These are phyloP conservation scores for Thecaphora thlaspeos DNA, from an alignment of 1,284 basidiomycete species.

Conservation along the genomic window DNA sequence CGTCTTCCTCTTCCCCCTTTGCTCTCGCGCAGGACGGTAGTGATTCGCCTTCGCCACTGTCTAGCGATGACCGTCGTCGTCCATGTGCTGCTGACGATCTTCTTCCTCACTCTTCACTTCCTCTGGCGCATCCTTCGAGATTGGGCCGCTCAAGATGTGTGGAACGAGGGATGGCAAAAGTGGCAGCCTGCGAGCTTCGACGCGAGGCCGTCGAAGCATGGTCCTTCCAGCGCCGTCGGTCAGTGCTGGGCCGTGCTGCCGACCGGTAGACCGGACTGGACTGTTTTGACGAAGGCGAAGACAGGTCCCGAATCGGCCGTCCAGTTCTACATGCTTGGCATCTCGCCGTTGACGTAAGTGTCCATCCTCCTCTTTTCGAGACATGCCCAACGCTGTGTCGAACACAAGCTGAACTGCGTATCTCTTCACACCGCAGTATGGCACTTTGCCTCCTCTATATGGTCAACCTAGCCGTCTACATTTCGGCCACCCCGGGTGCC, in stretches of 20 bases:
- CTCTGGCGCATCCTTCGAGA: conserved; percentile 23
- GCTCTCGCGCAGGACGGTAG: conserved; percentile 6
- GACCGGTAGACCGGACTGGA: neutral
- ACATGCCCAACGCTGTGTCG: neutral
- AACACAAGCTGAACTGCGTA: neutral
- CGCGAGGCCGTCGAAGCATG: neutral
- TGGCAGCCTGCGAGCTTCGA: conserved; percentile 4
- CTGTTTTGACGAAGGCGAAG: neutral
- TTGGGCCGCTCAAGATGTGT: conserved; percentile 12
- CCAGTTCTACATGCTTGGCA: conserved; percentile 20
- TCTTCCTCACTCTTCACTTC: conserved; percentile 15
- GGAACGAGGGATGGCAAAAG: conserved; percentile 2
- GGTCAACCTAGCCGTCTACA: conserved; percentile 3
- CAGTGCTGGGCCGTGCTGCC: neutral
- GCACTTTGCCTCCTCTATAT: neutral
- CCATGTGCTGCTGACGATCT: neutral
- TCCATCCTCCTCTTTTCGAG: neutral
- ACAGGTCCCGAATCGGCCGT: conserved; percentile 10
- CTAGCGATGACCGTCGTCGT: conserved; percentile 8
- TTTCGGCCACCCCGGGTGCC: neutral
- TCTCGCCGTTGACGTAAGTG: conserved; percentile 24
- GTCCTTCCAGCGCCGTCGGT: neutral
- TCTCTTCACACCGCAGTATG: neutral
- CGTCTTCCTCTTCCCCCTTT: too few species aligned
- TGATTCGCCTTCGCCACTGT: conserved; percentile 11